Percentiles rank a stretch among this genome's conserved stretches.
Conservation (phyloP, 2,329 filamentous ascomycete genomes). For the Cercospora sojina region DNA sequence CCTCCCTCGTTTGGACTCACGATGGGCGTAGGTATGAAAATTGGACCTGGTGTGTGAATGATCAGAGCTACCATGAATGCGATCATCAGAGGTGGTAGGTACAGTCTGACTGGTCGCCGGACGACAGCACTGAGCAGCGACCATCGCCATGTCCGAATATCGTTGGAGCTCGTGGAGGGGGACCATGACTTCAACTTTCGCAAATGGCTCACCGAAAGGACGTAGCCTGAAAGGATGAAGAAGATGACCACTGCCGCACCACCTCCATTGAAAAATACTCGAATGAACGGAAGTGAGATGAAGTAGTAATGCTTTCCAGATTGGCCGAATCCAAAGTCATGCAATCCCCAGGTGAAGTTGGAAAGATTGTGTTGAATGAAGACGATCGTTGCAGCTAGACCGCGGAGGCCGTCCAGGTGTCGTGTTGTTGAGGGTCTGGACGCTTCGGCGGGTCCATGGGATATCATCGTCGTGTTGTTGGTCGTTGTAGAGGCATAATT, state of each 20-base stretch:
- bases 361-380: constrained; percentile 59
- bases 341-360: constrained; percentile 10
- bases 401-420: constrained; percentile 61
- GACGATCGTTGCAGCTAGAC: constrained; percentile 64
- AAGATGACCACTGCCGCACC: constrained; percentile 55
- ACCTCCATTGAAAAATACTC: constrained; percentile 53
- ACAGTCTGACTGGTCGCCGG: constrained; percentile 17
- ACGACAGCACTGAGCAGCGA: constrained; percentile 14
- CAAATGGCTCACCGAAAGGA: constrained; percentile 36
- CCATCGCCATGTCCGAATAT: background rate
- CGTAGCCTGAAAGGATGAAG: constrained; percentile 54
- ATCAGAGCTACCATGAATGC: constrained; percentile 13
- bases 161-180: background rate
- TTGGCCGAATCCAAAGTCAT: constrained; percentile 38
- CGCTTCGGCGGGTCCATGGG: background rate
- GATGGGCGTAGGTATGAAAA: constrained; percentile 5
- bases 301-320: constrained; percentile 46
- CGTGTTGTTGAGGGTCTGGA: background rate
- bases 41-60: constrained; percentile 13
- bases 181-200: constrained; percentile 16
- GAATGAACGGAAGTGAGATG: constrained; percentile 55
- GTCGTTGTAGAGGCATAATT: background rate
- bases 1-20: constrained; percentile 11
- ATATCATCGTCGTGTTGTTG: background rate
- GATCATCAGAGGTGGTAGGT: constrained; percentile 10